Base-by-base conservation (phyloP, 2,329 filamentous ascomycete genomes). In the Acarospora socialis region DNA sequence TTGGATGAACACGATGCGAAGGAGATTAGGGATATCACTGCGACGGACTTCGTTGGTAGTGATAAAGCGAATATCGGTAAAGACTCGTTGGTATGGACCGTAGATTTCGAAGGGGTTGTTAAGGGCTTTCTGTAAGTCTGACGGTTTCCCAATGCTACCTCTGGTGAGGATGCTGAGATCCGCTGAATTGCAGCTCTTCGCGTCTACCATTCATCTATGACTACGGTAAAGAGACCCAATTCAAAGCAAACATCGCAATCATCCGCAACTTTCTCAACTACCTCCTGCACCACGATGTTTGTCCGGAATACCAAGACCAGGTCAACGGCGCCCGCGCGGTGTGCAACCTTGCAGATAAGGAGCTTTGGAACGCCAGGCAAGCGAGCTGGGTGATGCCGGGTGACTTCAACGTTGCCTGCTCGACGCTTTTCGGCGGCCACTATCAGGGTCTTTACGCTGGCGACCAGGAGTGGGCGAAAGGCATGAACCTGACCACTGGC, bases 241-340 rank as follows among this genome's bases (percentile, higher is more conserved):
- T 84, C 39, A 56, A 66, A n/a, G 54, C 66, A 5, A 73, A 73
- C 3, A 71, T 76, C 13, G 65, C 68, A 20, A 70, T 92, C 1
- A 64, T 94, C 23, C 70, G 73, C 37, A 92, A 90, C 49, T 95
- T 95, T 49, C 70, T 93, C 41, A 81, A 82, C 42, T 98, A 94
- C 43, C 63, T 95, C 1, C 63, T 86, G 7, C 70, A 79, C 38
- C 86, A 95, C 48, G 70, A 80, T 21, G 87, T 92, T 10, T 93
- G 84, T 46, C 77, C 80, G 0, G 90, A 95, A 51, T 80, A 86
- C 48, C 61, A 55, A 0, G 59, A 66, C 1, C 70, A 87, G 40
- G 63, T 95, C 36, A 56, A 69, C 10, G 59, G 65, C 0, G 83
- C 86, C 0, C 61, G 77, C 5, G 51, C 52, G 1, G 51, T 87